Percentiles rank a stretch among this genome's conserved stretches.
phyloP scores from a whole-genome alignment of 2,329 filamentous ascomycete species.

The Stagonosporopsis vannaccii region DNA sequence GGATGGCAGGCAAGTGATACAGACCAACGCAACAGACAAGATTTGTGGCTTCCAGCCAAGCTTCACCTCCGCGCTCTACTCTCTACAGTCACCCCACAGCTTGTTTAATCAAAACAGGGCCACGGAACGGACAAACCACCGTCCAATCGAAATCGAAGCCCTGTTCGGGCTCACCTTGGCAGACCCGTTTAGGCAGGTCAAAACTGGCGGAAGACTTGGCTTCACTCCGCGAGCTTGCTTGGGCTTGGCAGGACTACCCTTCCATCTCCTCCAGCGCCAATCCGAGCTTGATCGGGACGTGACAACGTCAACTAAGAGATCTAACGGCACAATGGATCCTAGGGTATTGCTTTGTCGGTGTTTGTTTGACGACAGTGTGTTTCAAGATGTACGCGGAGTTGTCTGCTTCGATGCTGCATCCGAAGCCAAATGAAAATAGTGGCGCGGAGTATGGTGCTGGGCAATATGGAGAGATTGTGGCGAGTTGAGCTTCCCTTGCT shows the following conservation, averaged over 20 bases:
- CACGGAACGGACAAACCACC: background rate
- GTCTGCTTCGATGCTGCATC: conserved; percentile 22
- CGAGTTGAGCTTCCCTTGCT: conserved; percentile 14
- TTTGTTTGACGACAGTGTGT: background rate
- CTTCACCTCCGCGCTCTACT: background rate
- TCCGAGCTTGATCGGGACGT: conserved; percentile 6
- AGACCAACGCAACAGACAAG: conserved; percentile 15
- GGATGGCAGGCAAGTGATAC: background rate
- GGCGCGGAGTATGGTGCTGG: conserved; percentile 3
- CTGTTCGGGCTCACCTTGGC: conserved; percentile 17
- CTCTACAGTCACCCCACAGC: background rate
- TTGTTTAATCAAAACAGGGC: conserved; percentile 3
- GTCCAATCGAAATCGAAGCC: background rate
- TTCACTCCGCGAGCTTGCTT: conserved; percentile 7
- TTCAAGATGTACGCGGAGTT: conserved; percentile 6
- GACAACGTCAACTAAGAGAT: conserved; percentile 13
- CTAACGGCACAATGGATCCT: background rate
- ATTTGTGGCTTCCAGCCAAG: conserved; percentile 2
- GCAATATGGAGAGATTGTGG: conserved; percentile 10
- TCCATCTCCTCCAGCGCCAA: conserved; percentile 15
- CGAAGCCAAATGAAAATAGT: conserved; percentile 12
- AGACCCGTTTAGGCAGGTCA: conserved; percentile 18
- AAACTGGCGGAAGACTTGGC: conserved; percentile 19
- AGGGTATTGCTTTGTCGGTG: background rate
- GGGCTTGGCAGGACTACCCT: conserved; percentile 19